A percentile compares a stretch with the other conserved stretches of the same genome.
Conservation (phyloP, 495 filamentous ascomycete genomes). For the Pseudotulostoma volvatum region DNA sequence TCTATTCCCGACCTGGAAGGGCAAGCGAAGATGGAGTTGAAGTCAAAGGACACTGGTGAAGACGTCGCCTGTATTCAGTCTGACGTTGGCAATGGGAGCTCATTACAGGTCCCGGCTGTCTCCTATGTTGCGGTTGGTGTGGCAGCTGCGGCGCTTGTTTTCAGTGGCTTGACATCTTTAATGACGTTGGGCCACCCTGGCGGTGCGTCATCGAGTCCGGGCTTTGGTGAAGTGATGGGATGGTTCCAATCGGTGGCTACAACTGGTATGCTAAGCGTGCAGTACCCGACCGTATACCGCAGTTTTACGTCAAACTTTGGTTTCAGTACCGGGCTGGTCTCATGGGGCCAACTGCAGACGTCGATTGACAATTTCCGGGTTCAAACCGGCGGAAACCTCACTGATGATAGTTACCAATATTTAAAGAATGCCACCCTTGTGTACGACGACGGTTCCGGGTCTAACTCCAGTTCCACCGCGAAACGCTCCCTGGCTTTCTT, state of each 20-base stretch:
- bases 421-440: constrained; percentile 58
- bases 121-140: constrained; percentile 75
- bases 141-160: constrained; percentile 64
- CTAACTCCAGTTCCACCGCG: constrained; percentile 22
- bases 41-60: constrained; percentile 36
- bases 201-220: constrained; percentile 56
- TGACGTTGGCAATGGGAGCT: constrained; percentile 72
- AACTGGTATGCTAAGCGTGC: constrained; percentile 88
- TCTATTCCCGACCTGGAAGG: constrained; percentile 80
- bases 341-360: constrained; percentile 62
- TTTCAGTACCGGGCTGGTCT: constrained; percentile 74
- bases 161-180: constrained; percentile 58
- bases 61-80: constrained; percentile 75
- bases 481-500: constrained; percentile 40
- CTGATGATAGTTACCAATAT: constrained; percentile 56
- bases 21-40: constrained; percentile 62
- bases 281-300: constrained; percentile 70
- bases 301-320: constrained; percentile 86
- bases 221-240: constrained; percentile 70
- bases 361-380: constrained; percentile 75
- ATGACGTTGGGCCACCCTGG: constrained; percentile 47
- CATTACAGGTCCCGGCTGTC: constrained; percentile 53
- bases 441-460: constrained; percentile 35
- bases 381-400: constrained; percentile 74
- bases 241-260: constrained; percentile 89